phyloP scores from a whole-genome alignment of 140 eudicot genomes.

The Flaveria floridana region DNA sequence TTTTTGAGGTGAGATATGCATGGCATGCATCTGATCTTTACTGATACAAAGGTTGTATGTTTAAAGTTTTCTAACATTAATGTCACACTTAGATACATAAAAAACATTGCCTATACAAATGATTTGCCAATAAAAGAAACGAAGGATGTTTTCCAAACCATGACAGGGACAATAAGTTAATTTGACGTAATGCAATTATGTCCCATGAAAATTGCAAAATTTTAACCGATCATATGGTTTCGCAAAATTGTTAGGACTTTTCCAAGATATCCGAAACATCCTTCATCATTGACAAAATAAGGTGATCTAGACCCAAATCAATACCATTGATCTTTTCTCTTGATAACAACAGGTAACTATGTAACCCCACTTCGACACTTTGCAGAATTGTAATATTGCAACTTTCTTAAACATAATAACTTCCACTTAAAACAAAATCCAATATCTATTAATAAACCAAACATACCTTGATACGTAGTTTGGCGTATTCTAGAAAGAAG shows the following conservation, averaged over 20 bases:
- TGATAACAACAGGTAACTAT: constrained; percentile 11
- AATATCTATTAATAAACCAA: constrained; percentile 13
- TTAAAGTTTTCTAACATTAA: no score
- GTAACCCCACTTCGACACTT: not conserved
- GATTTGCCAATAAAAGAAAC: not conserved
- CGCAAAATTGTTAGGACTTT: not conserved
- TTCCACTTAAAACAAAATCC: constrained; percentile 23
- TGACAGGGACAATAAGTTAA: not conserved
- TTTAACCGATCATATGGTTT: not conserved
- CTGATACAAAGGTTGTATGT: not conserved
- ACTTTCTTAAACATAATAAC: constrained; percentile 13
- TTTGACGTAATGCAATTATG: not conserved
- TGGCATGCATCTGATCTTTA: not conserved
- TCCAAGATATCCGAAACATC: constrained; percentile 12
- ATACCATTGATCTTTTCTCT: constrained; percentile 7
- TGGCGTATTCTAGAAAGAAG: not conserved
- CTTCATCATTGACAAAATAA: not conserved
- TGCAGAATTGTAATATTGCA: not conserved
- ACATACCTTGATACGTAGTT: constrained; percentile 21
- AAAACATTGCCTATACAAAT: not conserved
- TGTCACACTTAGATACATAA: not conserved
- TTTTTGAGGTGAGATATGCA: not conserved
- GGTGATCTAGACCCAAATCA: constrained; percentile 15
- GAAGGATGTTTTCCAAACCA: not conserved
- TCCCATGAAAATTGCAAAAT: not conserved